Base-by-base conservation (phyloP, 2,329 filamentous ascomycete genomes). In the Fusarium acutatum region DNA sequence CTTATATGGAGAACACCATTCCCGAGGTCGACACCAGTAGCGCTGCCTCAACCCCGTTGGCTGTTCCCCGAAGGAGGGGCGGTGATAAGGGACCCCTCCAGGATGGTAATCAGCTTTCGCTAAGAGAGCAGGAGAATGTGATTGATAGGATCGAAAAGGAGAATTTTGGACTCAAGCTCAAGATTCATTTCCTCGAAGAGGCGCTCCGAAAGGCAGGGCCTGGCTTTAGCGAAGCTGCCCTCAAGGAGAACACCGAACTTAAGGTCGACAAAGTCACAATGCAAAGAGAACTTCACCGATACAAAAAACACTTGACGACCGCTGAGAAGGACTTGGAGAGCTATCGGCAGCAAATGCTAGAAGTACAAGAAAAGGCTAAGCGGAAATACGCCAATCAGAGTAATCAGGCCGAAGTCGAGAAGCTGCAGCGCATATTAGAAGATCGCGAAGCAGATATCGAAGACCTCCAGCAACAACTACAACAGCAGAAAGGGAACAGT, bases 111-210 rank as follows among this genome's bases (percentile, higher is more conserved):
- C 92, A 97, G 79, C 88, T 98, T 76, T 97, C 96, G 3, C 83
- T 99, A 65, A 92, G 95, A 69, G 96, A 99, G 80, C 96, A 99
- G 82, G 96, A 98, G 83, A 95, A 94, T 76, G 93, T 96, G 75
- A 96, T 99, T 76, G 94, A 98, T 84, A 94, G 94, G 79, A 96
- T 99, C 77, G 95, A 98, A 80, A 99, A 99, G 85, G 96, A 98
- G 80, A 99, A 99, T 80, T 99, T 98, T 80, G 94, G 94, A 30
- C 87, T 99, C 60, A 98, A 98, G 83, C 88, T 98, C 76, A 98
- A 97, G 82, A 97, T 98, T 60, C 95, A 98, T 82, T 99, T 97
- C 81, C 88, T 99, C 63, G 95, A 99, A 81, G 94, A 98, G 76
- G 94, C 94, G 20, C 84, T 99, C 56, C 90, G 92, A 60, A 97